A percentile compares a stretch with the other conserved stretches of the same genome.
Evolutionary conservation across 2,329 filamentous ascomycete species (phyloP).

Genomic region (Microsporum ferrugineum): DNA sequence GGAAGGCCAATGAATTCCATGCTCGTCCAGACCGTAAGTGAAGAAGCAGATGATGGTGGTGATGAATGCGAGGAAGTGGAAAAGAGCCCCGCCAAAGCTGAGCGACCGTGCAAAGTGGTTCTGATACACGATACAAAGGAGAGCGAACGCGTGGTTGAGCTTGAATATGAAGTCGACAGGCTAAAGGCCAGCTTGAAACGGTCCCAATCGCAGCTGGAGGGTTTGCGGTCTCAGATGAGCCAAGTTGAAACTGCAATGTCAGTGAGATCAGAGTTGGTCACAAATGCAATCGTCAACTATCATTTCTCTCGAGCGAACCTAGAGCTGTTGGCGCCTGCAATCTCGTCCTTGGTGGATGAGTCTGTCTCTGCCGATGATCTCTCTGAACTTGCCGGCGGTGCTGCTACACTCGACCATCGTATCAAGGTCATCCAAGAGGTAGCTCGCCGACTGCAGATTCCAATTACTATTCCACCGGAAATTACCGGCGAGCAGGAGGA

Average conservation of each 20-base stretch:
- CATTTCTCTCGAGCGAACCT: constrained; percentile 10
- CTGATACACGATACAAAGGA: constrained; percentile 8
- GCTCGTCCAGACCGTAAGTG: neutral
- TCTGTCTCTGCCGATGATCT: constrained; percentile 10
- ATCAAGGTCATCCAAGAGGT: constrained; percentile 10
- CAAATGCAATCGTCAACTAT: constrained; percentile 12
- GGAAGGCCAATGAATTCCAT: constrained; percentile 10
- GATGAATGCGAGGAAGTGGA: neutral
- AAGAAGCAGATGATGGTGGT: neutral
- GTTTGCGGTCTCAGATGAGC: constrained; percentile 8
- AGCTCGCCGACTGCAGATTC: constrained; percentile 9
- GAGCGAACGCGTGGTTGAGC: constrained; percentile 10
- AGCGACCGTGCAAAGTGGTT: constrained; percentile 7
- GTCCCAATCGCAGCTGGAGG: constrained; percentile 9
- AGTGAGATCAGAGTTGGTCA: constrained; percentile 10
- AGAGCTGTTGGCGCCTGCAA: constrained; percentile 8
- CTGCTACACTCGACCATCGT: constrained; percentile 11
- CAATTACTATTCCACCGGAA: constrained; percentile 3
- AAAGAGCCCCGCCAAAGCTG: constrained; percentile 1
- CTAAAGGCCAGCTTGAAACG: constrained; percentile 9
- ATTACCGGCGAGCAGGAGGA: constrained; percentile 6
- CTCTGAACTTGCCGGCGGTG: constrained; percentile 9
- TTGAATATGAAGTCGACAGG: constrained; percentile 9
- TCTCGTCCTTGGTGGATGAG: constrained; percentile 10
- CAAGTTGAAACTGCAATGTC: constrained; percentile 11